Conservation (phyloP, 306 rosid genomes). For the Myrica gale region DNA sequence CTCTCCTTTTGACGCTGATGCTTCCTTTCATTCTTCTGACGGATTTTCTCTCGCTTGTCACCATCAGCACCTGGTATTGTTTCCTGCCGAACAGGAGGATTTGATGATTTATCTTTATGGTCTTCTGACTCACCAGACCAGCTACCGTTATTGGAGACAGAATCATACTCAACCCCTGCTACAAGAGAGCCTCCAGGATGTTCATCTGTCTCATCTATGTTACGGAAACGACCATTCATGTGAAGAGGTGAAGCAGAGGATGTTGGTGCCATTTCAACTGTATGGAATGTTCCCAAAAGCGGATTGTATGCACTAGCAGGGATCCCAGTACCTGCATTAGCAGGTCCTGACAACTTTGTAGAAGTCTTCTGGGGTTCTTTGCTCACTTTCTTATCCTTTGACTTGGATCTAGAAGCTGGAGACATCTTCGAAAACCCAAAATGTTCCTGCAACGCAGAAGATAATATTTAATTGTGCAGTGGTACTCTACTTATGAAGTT, state of each 20-base stretch:
- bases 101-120: slow-evolving; percentile 71
- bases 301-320: slow-evolving; percentile 96
- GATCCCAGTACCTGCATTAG: slow-evolving; percentile 54
- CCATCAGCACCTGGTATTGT: slow-evolving; percentile 86
- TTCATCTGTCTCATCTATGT: slow-evolving; percentile 92
- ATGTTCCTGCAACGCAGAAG: slow-evolving; percentile 37
- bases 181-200: slow-evolving; percentile 60
- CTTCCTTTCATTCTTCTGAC: slow-evolving; percentile 90
- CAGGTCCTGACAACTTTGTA: slow-evolving; percentile 60
- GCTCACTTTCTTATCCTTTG: slow-evolving; percentile 75
- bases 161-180: slow-evolving; percentile 75
- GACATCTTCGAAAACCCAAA: slow-evolving; percentile 57
- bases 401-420: slow-evolving; percentile 81
- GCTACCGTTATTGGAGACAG: slow-evolving; percentile 93
- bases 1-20: slow-evolving; percentile 99
- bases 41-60: slow-evolving; percentile 91
- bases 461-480: slow-evolving; percentile 14
- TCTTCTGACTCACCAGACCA: slow-evolving; percentile 99
- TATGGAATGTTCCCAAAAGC: slow-evolving; percentile 80
- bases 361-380: slow-evolving; percentile 73
- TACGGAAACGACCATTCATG: slow-evolving; percentile 73
- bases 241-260: slow-evolving; percentile 60
- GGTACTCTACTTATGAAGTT: slow-evolving; percentile 5
- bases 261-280: slow-evolving; percentile 52
- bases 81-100: slow-evolving; percentile 53